These are phyloP conservation scores for Wickerhamiella cacticola DNA, from an alignment of 805 yeast genomes.

Conservation along the genomic window DNA sequence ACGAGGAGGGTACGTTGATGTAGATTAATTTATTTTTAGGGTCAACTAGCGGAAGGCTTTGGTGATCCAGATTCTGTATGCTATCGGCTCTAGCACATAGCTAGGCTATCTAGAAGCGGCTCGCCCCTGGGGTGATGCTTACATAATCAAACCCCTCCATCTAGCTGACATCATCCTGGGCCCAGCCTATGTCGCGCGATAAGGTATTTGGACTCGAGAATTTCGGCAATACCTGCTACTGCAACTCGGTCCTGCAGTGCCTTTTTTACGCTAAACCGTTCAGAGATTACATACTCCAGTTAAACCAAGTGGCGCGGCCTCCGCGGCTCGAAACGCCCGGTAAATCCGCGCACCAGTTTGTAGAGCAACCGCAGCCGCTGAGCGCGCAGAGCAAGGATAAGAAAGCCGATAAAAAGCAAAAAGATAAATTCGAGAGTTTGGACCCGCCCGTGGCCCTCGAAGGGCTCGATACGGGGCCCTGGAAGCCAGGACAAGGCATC, in stretches of 20 bases:
- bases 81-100: no score
- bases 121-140: no score
- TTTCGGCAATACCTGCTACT: constrained; percentile 68
- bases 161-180: not conserved
- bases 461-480: constrained; percentile 30
- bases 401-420: no score
- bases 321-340: constrained; percentile 31
- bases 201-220: constrained; percentile 36
- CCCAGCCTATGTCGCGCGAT: constrained; percentile 18
- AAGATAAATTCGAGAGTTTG: constrained; percentile 6
- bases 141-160: not conserved
- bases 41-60: no score
- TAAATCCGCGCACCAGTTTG: constrained; percentile 26
- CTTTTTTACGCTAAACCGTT: constrained; percentile 63
- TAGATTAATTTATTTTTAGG: not conserved
- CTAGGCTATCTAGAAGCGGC: no score
- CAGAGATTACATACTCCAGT: constrained; percentile 39
- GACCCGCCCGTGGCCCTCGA: constrained; percentile 22
- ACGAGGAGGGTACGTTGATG: constrained; percentile 4
- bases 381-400: no score
- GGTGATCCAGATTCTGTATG: no score
- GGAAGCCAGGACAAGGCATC: constrained; percentile 34
- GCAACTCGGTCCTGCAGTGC: constrained; percentile 85
- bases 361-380: constrained; percentile 1
- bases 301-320: constrained; percentile 25